Percentiles rank a stretch among this genome's conserved stretches.
phyloP scores from a whole-genome alignment of 352 stramenopile species.

The Halophytophthora batemanensis region DNA sequence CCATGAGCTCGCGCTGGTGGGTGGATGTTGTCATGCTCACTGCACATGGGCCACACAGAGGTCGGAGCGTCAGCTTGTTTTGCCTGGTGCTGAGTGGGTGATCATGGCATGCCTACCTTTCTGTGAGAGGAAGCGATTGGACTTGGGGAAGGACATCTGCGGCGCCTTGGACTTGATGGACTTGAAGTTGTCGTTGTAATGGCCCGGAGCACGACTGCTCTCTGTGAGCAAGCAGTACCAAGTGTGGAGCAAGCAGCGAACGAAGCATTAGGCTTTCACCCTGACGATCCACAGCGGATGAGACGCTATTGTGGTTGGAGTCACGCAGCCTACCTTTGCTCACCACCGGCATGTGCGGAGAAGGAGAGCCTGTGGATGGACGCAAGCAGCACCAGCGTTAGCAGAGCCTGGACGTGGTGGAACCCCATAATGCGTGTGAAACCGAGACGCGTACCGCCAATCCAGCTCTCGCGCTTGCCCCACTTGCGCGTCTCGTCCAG shows the following conservation, averaged over 20 bases:
- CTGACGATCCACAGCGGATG: too few relatives aligned
- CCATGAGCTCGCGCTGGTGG: slow-evolving; percentile 76
- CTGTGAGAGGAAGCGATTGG: slow-evolving; percentile 74
- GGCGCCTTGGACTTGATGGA: slow-evolving; percentile 57
- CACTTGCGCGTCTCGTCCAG: slow-evolving; percentile 65
- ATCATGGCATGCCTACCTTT: slow-evolving; percentile 42
- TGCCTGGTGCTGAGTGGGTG: too few relatives aligned
- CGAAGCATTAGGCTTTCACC: too few relatives aligned
- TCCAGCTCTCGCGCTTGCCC: slow-evolving; percentile 83
- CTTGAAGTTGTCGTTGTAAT: slow-evolving; percentile 73
- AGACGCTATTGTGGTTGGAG: too few relatives aligned
- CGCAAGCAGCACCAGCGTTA: too few relatives aligned
- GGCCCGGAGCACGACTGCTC: slow-evolving; percentile 52
- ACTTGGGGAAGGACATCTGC: slow-evolving; percentile 77
- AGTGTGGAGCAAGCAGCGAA: too few relatives aligned
- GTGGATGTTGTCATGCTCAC: slow-evolving; percentile 60
- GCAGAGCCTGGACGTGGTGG: too few relatives aligned
- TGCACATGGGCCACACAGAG: slow-evolving; percentile 9
- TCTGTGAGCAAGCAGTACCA: slow-evolving; percentile 33
- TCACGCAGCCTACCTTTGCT: slow-evolving; percentile 38
- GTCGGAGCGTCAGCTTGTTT: background rate
- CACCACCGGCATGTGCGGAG: slow-evolving; percentile 52
- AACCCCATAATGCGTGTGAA: too few relatives aligned
- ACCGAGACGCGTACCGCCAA: slow-evolving; percentile 39
- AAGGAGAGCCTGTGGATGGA: too few relatives aligned